Evolutionary conservation across 2,329 filamentous ascomycete genomes (phyloP).

Genomic region (Paecilomyces sp.): DNA sequence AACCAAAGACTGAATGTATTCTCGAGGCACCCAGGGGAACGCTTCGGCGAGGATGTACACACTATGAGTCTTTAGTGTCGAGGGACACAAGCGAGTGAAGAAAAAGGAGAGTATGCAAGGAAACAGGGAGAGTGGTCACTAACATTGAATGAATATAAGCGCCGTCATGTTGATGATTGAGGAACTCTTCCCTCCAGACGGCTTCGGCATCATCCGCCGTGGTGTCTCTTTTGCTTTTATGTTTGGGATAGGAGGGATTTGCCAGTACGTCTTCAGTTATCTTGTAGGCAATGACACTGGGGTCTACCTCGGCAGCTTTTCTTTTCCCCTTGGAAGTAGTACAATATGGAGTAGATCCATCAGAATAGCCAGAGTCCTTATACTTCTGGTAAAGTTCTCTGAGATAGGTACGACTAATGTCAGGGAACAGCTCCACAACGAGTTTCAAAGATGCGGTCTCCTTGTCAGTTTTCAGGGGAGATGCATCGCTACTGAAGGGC

Average conservation of each 20-base stretch:
- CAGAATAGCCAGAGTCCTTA: conserved; percentile 1
- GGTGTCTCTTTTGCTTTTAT: conserved; percentile 27
- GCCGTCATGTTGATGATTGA: conserved; percentile 9
- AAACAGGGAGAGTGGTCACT: conserved; percentile 3
- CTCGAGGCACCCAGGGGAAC: conserved; percentile 30
- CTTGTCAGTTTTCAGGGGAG: not conserved
- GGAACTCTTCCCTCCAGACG: conserved; percentile 15
- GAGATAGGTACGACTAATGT: conserved; percentile 38
- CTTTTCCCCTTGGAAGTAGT: conserved; percentile 4
- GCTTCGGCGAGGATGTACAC: conserved; percentile 20
- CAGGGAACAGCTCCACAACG: conserved; percentile 41
- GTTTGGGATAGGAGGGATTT: conserved; percentile 36
- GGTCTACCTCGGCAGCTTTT: not conserved
- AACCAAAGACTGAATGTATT: conserved; percentile 29
- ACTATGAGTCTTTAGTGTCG: conserved; percentile 11
- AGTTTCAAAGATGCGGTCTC: conserved; percentile 19
- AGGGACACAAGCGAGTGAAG: conserved; percentile 2
- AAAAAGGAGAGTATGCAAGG: not conserved
- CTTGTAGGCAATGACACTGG: conserved; percentile 9
- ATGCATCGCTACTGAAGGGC: not conserved
- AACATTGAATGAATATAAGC: conserved; percentile 15
- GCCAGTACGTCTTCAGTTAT: conserved; percentile 38
- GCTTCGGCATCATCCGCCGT: conserved; percentile 26
- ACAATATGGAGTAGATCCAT: not conserved
- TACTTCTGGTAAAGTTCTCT: conserved; percentile 25